phyloP scores from a whole-genome alignment of 768 basidiomycete genomes.

The Podaxis pistillaris region DNA sequence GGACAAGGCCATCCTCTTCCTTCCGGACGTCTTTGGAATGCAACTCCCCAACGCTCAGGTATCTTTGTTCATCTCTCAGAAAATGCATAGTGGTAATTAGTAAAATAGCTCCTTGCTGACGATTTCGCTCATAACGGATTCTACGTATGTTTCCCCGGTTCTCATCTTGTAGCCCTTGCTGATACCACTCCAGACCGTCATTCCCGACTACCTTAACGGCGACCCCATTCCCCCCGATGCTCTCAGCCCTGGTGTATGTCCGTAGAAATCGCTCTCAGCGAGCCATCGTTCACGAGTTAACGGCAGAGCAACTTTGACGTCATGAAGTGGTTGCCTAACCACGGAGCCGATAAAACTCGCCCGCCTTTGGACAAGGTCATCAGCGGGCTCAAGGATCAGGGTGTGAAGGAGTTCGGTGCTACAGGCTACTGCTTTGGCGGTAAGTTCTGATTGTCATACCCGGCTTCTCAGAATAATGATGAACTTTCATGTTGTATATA shows the following conservation, averaged over 20 bases:
- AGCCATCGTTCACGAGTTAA: background rate
- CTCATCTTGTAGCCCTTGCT: background rate
- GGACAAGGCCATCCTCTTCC: slow-evolving; percentile 54
- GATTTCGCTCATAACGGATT: slow-evolving; percentile 45
- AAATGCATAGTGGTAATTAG: background rate
- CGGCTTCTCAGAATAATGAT: background rate
- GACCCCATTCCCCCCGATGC: slow-evolving; percentile 13
- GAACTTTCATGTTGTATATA: slow-evolving; percentile 18
- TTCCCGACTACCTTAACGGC: slow-evolving; percentile 14
- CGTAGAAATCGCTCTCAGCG: background rate
- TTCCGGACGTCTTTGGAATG: slow-evolving; percentile 53
- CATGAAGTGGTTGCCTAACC: slow-evolving; percentile 40
- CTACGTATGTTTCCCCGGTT: slow-evolving; percentile 27
- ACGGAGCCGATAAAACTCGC: slow-evolving; percentile 38
- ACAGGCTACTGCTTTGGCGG: slow-evolving; percentile 75
- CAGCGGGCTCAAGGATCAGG: slow-evolving; percentile 52
- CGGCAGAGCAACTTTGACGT: slow-evolving; percentile 35
- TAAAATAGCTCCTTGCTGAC: slow-evolving; percentile 37
- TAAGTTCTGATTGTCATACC: slow-evolving; percentile 20
- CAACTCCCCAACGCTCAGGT: slow-evolving; percentile 46
- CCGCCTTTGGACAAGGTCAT: slow-evolving; percentile 57
- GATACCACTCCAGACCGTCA: background rate
- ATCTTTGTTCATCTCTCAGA: slow-evolving; percentile 14
- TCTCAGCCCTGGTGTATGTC: slow-evolving; percentile 5
- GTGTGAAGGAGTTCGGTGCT: slow-evolving; percentile 56